Conservation (phyloP, 176 grass and related monocot species). For the Neostapfia colusana region DNA sequence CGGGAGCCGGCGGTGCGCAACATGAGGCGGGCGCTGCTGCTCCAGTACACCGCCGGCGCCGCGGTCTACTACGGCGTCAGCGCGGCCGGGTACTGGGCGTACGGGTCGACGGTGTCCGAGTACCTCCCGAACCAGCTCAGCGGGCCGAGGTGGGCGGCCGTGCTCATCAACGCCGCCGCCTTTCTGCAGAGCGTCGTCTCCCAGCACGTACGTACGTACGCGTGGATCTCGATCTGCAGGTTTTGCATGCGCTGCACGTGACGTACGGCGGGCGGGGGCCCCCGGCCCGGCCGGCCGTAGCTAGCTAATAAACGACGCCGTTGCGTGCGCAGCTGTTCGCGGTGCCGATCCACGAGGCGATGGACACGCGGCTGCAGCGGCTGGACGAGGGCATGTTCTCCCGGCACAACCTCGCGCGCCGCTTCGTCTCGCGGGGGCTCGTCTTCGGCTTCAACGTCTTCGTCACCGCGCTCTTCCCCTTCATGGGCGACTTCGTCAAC, state of each 20-base stretch:
- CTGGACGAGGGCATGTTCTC: constrained; percentile 80
- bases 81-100: constrained; percentile 88
- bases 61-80: constrained; percentile 68
- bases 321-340: constrained; percentile 60
- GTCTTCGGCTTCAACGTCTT: constrained; percentile 72
- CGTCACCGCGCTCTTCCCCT: constrained; percentile 71
- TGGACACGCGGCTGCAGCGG: constrained; percentile 74
- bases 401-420: constrained; percentile 57
- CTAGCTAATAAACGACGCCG: background rate
- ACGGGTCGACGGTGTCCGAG: constrained; percentile 69
- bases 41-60: constrained; percentile 66
- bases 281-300: too few relatives aligned
- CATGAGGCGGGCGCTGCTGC: constrained; percentile 65
- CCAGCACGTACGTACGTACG: constrained; percentile 51
- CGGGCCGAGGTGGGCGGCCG: constrained; percentile 62
- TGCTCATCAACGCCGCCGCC: constrained; percentile 74
- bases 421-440: constrained; percentile 51
- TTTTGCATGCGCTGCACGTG: too few relatives aligned
- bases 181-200: constrained; percentile 82
- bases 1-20: constrained; percentile 54
- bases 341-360: constrained; percentile 78
- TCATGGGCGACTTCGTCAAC: constrained; percentile 96
- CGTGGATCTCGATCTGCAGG: background rate
- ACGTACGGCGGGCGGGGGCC: too few relatives aligned
- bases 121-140: constrained; percentile 73